phyloP scores from a whole-genome alignment of 202 grass and related monocot species.

The Zoysia matrella region DNA sequence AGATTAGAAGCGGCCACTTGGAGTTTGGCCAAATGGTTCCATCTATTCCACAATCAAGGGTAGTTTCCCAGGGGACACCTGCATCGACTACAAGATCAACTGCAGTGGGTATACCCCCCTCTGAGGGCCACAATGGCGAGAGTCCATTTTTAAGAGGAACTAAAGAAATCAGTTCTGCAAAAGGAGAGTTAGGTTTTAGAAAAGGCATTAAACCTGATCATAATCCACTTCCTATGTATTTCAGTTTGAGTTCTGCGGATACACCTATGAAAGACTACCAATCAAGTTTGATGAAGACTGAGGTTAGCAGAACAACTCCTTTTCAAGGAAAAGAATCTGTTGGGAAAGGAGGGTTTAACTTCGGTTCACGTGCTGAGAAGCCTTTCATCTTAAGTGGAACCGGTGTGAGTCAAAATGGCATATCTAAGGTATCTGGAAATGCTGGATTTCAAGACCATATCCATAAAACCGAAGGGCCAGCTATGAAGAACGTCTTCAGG shows the following conservation, averaged over 20 bases:
- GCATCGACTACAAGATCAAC: conserved; percentile 50
- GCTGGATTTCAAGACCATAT: conserved; percentile 35
- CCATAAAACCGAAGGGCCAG: conserved; percentile 28
- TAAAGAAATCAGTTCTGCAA: conserved; percentile 48
- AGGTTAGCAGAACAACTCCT: no score
- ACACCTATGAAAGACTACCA: conserved; percentile 45
- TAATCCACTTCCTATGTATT: conserved; percentile 52
- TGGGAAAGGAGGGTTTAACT: conserved; percentile 51
- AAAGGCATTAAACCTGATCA: conserved; percentile 48
- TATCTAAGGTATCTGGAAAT: conserved; percentile 45
- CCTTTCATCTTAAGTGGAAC: no score
- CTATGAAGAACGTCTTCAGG: conserved; percentile 47
- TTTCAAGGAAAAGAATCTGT: conserved; percentile 38
- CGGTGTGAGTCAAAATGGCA: conserved; percentile 30
- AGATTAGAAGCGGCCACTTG: conserved; percentile 33
- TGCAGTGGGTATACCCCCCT: conserved; percentile 43
- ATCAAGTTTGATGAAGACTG: conserved; percentile 43
- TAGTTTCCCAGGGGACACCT: conserved; percentile 39
- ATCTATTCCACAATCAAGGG: not conserved
- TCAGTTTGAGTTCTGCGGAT: conserved; percentile 53
- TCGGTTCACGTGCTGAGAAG: conserved; percentile 42
- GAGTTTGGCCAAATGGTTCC: not conserved
- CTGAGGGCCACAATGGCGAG: conserved; percentile 44
- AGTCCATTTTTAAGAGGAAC: conserved; percentile 47
- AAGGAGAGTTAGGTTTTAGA: conserved; percentile 45